phyloP scores from a whole-genome alignment of 805 yeast species.

The Candida alai region DNA sequence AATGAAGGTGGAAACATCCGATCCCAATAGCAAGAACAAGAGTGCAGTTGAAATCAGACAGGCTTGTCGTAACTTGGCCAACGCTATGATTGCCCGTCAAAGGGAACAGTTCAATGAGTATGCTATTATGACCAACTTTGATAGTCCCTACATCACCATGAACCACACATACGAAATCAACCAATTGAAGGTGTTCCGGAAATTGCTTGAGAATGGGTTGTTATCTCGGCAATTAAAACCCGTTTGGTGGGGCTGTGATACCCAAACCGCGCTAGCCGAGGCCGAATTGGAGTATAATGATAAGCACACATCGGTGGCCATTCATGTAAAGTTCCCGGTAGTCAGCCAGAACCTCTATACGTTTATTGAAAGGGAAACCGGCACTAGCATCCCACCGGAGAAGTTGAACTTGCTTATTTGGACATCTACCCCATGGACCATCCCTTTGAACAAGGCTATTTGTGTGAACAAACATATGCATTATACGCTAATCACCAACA shows the following conservation, averaged over 20 bases:
- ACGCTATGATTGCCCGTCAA: slow-evolving; percentile 62
- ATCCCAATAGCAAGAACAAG: slow-evolving; percentile 16
- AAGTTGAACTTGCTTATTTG: slow-evolving; percentile 55
- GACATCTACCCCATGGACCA: slow-evolving; percentile 99
- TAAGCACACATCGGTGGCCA: slow-evolving; percentile 64
- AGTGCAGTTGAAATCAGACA: slow-evolving; percentile 53
- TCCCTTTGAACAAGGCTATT: slow-evolving; percentile 82
- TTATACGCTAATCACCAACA: slow-evolving; percentile 46
- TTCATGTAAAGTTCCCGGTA: slow-evolving; percentile 62
- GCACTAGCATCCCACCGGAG: neutral
- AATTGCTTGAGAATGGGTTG: slow-evolving; percentile 60
- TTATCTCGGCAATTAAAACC: slow-evolving; percentile 88
- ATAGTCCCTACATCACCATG: slow-evolving; percentile 69
- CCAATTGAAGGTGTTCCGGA: slow-evolving; percentile 68
- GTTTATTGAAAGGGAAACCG: neutral
- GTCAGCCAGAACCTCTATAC: slow-evolving; percentile 5
- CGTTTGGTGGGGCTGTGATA: slow-evolving; percentile 96
- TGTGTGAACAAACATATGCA: slow-evolving; percentile 57
- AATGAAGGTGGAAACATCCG: slow-evolving; percentile 57
- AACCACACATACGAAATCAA: slow-evolving; percentile 64
- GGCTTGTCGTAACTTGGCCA: slow-evolving; percentile 69
- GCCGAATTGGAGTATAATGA: slow-evolving; percentile 89
- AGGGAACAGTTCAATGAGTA: slow-evolving; percentile 58
- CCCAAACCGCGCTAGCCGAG: slow-evolving; percentile 92
- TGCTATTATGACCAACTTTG: slow-evolving; percentile 84